A percentile compares a stretch with the other conserved stretches of the same genome.
Evolutionary conservation across 2,329 filamentous ascomycete species (phyloP).

Genomic region (Rugonectria rugulosa): DNA sequence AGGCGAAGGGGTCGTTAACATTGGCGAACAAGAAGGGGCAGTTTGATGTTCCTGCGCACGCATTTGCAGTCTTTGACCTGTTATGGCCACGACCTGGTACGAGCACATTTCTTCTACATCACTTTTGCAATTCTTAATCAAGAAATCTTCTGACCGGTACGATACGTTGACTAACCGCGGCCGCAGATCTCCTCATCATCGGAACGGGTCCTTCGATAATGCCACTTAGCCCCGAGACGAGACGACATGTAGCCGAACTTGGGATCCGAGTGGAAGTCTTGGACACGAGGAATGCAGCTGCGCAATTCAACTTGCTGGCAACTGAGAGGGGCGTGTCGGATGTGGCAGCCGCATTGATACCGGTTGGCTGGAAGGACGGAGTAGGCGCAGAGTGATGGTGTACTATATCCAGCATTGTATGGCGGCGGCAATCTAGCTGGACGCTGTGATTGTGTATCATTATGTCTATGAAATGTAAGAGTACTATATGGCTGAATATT

Average conservation of each 20-base stretch:
- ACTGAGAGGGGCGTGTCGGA: conserved; percentile 88
- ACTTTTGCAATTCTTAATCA: no score
- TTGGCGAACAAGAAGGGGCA: conserved; percentile 81
- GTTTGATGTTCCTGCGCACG: conserved; percentile 75
- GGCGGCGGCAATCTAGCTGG: not conserved
- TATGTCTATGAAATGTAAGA: conserved; percentile 24
- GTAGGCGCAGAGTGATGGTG: conserved; percentile 46
- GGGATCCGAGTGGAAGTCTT: conserved; percentile 88
- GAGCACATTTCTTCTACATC: conserved; percentile 40
- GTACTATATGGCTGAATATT: not conserved
- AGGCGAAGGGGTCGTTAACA: conserved; percentile 51
- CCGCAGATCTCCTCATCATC: conserved; percentile 83
- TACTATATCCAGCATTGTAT: not conserved
- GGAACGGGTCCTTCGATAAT: conserved; percentile 80
- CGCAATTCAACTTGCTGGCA: conserved; percentile 94
- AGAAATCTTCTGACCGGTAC: no score
- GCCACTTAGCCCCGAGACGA: conserved; percentile 79
- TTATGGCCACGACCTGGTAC: conserved; percentile 90
- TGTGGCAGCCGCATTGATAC: conserved; percentile 87
- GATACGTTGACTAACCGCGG: conserved; percentile 17
- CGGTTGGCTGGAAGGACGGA: conserved; percentile 80
- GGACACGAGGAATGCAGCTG: conserved; percentile 92
- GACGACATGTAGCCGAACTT: conserved; percentile 74
- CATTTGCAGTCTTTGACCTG: conserved; percentile 78
- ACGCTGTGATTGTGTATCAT: not conserved